Percentiles rank a stretch among this genome's conserved stretches.
These are phyloP conservation scores for Evansstolkia leycettana DNA, from an alignment of 495 filamentous ascomycete species.

Conservation along the genomic window DNA sequence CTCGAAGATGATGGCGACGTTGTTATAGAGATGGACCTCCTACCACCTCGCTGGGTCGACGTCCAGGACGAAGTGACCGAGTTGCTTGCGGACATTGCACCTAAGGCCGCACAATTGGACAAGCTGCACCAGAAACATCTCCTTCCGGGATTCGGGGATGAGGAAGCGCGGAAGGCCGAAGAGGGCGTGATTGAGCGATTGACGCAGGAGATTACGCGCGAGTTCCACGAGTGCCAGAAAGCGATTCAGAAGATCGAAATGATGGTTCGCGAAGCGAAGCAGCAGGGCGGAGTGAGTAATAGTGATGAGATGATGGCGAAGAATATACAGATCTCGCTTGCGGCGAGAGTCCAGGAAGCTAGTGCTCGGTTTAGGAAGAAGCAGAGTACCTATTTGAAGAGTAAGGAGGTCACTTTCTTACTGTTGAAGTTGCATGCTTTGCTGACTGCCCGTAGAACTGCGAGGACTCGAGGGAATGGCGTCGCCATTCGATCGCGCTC, in stretches of 20 bases:
- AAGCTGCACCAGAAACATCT: slow-evolving; percentile 95
- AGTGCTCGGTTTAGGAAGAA: slow-evolving; percentile 90
- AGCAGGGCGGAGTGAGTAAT: slow-evolving; percentile 52
- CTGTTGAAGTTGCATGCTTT: no score
- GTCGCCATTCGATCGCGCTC: slow-evolving; percentile 47
- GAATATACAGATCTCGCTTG: slow-evolving; percentile 88
- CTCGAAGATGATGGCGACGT: slow-evolving; percentile 85
- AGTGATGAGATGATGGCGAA: slow-evolving; percentile 91
- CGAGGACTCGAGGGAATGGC: slow-evolving; percentile 60
- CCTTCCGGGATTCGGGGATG: slow-evolving; percentile 91
- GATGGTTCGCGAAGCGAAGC: slow-evolving; percentile 67
- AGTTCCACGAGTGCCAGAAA: slow-evolving; percentile 81
- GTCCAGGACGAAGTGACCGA: slow-evolving; percentile 88
- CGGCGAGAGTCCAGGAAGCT: slow-evolving; percentile 79
- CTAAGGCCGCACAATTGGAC: slow-evolving; percentile 72
- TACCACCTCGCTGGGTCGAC: slow-evolving; percentile 93
- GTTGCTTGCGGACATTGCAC: slow-evolving; percentile 64
- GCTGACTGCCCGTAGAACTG: slow-evolving; percentile 53
- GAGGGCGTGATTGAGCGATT: slow-evolving; percentile 81
- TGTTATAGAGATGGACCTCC: slow-evolving; percentile 94
- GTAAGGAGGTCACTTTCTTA: slow-evolving; percentile 31
- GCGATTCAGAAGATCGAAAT: slow-evolving; percentile 75
- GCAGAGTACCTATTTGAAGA: slow-evolving; percentile 91
- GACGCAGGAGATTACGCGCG: slow-evolving; percentile 77
- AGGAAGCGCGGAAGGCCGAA: slow-evolving; percentile 69